phyloP scores from a whole-genome alignment of 2,329 filamentous ascomycete genomes.

The Cordyceps pruinosa region DNA sequence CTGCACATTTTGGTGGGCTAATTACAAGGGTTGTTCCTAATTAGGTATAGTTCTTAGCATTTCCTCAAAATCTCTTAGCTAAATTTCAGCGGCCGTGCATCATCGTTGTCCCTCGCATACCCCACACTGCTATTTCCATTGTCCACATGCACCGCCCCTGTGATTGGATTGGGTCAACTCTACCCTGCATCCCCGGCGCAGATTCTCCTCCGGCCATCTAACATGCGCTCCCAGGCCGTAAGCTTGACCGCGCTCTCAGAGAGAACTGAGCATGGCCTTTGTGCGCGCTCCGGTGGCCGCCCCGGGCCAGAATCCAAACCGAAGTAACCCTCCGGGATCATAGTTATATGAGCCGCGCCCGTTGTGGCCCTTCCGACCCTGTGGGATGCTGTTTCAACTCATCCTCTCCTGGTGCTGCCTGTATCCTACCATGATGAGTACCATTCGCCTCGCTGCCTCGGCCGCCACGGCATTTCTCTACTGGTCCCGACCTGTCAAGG shows the following conservation, averaged over 20 bases:
- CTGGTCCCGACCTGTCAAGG: neutral
- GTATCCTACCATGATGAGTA: constrained; percentile 7
- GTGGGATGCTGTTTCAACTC: neutral
- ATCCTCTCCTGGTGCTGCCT: neutral
- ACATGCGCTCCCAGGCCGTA: neutral
- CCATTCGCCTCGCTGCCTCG: constrained; percentile 1
- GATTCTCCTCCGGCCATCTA: neutral
- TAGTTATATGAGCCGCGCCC: constrained; percentile 4
- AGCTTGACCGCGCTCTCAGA: neutral
- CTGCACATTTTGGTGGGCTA: no score
- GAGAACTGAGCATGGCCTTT: neutral
- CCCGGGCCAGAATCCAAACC: neutral
- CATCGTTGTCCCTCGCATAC: neutral
- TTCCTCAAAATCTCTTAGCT: no score
- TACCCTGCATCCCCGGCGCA: neutral
- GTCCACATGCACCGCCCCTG: constrained; percentile 8
- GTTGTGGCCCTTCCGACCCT: no score
- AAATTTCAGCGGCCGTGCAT: no score
- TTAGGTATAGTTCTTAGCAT: no score
- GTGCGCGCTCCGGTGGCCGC: neutral
- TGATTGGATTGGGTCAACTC: constrained; percentile 6
- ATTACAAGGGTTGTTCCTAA: no score
- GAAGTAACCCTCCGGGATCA: neutral
- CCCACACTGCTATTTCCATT: neutral
- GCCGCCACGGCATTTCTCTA: neutral